Percentiles rank a stretch among this genome's conserved stretches.
phyloP scores from a whole-genome alignment of 169 alveolate species.

The Eimeria brunetti region DNA sequence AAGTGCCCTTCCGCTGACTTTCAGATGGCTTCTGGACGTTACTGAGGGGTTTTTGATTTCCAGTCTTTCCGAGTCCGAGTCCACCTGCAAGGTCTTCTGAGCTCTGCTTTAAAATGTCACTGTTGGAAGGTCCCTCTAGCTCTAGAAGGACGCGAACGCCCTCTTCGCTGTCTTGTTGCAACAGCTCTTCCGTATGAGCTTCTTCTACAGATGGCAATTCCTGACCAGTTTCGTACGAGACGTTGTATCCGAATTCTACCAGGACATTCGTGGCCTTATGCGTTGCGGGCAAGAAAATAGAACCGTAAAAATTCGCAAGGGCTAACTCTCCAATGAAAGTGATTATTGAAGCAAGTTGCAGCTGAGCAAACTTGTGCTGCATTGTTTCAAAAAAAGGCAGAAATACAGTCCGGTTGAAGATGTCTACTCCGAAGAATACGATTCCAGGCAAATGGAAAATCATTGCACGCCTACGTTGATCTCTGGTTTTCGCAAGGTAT shows the following conservation, averaged over 20 bases:
- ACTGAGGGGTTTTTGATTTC: background rate
- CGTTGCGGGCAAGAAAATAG: constrained; percentile 77
- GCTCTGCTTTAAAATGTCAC: constrained; percentile 8
- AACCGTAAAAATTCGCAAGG: constrained; percentile 70
- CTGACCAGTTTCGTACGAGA: constrained; percentile 48
- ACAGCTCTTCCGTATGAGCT: background rate
- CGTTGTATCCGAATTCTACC: constrained; percentile 73
- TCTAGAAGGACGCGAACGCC: constrained; percentile 61
- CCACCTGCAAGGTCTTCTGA: constrained; percentile 18
- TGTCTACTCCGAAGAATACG: constrained; percentile 70
- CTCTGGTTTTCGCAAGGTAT: constrained; percentile 64
- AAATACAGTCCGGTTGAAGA: constrained; percentile 74
- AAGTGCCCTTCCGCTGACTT: background rate
- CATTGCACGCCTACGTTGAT: constrained; percentile 66
- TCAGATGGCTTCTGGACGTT: background rate
- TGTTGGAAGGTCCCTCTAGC: constrained; percentile 26
- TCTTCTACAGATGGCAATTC: constrained; percentile 32
- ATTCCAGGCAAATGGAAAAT: constrained; percentile 73
- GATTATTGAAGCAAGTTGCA: constrained; percentile 31
- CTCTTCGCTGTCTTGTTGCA: constrained; percentile 35
- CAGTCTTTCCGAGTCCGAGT: background rate
- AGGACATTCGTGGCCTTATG: constrained; percentile 66
- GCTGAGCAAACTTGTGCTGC: constrained; percentile 69
- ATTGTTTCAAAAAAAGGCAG: constrained; percentile 72
- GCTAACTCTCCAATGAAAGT: constrained; percentile 58